Evolutionary conservation across 495 filamentous ascomycete species (phyloP).

Genomic region (Penicillium argentinense): DNA sequence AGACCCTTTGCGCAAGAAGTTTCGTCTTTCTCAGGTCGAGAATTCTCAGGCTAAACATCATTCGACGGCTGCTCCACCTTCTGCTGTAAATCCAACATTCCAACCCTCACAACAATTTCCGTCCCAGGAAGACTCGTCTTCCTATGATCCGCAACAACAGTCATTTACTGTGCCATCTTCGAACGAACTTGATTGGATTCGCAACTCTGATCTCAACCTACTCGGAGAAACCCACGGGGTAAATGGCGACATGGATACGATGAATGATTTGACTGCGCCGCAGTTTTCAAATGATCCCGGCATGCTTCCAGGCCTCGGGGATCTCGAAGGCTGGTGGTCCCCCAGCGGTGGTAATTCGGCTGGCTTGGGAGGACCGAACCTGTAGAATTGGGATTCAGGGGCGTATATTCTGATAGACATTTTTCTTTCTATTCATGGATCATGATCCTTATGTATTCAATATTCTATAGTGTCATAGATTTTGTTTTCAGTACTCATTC

Average conservation of each 20-base stretch:
- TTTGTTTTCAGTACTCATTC: too few relatives aligned
- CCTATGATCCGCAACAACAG: constrained; percentile 6
- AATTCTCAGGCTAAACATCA: constrained; percentile 1
- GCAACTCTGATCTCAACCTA: constrained; percentile 31
- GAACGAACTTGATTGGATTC: constrained; percentile 38
- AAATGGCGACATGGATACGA: neutral
- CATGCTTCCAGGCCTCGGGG: constrained; percentile 34
- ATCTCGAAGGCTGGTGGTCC: constrained; percentile 45
- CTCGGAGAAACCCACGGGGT: constrained; percentile 27
- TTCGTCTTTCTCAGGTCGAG: constrained; percentile 18
- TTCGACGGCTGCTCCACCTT: constrained; percentile 1
- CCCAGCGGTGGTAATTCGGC: constrained; percentile 21
- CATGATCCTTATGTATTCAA: too few relatives aligned
- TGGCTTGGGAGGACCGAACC: constrained; percentile 15
- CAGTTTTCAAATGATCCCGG: constrained; percentile 25
- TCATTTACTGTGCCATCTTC: constrained; percentile 1
- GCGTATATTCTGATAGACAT: too few relatives aligned
- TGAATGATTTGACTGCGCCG: constrained; percentile 9
- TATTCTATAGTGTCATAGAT: too few relatives aligned
- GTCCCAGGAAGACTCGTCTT: constrained; percentile 6
- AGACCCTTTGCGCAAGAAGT: constrained; percentile 31
- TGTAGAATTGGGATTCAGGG: constrained; percentile 15
- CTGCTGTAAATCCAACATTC: constrained; percentile 4
- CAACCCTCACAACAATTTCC: constrained; percentile 1
- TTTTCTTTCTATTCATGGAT: too few relatives aligned